These are phyloP conservation scores for Dissoconium aciculare DNA, from an alignment of 2,329 filamentous ascomycete species.

Conservation along the genomic window DNA sequence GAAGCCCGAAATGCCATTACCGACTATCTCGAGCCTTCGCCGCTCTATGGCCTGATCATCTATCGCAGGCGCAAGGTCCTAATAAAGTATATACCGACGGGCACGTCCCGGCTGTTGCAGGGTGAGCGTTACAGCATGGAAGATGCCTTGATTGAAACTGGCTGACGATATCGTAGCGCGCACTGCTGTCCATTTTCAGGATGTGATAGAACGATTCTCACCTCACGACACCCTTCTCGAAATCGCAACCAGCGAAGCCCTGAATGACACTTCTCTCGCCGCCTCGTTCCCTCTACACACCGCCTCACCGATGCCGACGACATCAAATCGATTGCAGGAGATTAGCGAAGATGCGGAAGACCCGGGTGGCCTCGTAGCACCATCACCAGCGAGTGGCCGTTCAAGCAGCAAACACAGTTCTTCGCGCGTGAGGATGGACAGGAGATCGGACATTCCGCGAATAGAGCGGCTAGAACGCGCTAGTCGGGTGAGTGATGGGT, in stretches of 20 bases:
- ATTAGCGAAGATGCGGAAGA: slow-evolving; percentile 91
- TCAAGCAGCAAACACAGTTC: slow-evolving; percentile 11
- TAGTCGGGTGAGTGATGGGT: not conserved
- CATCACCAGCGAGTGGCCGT: slow-evolving; percentile 4
- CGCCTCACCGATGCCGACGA: slow-evolving; percentile 72
- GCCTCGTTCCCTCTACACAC: slow-evolving; percentile 81
- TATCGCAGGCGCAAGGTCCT: slow-evolving; percentile 83
- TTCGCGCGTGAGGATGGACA: slow-evolving; percentile 15
- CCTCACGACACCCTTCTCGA: slow-evolving; percentile 78
- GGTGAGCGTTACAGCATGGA: too few species aligned
- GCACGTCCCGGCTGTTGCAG: slow-evolving; percentile 80
- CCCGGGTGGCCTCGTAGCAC: slow-evolving; percentile 18
- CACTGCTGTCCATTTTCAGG: slow-evolving; percentile 54
- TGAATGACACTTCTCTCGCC: slow-evolving; percentile 77
- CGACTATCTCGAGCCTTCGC: slow-evolving; percentile 67
- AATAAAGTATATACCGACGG: slow-evolving; percentile 83
- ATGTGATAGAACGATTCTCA: slow-evolving; percentile 51
- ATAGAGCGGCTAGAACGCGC: not conserved
- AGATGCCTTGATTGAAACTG: too few species aligned
- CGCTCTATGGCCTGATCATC: slow-evolving; percentile 79
- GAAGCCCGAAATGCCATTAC: slow-evolving; percentile 69
- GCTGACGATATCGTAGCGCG: slow-evolving; percentile 46
- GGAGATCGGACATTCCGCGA: slow-evolving; percentile 12
- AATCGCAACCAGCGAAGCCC: slow-evolving; percentile 57
- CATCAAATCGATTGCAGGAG: slow-evolving; percentile 60